Conservation (phyloP, 108 stramenopile species). For the Pseudonitzschia multiseries region DNA sequence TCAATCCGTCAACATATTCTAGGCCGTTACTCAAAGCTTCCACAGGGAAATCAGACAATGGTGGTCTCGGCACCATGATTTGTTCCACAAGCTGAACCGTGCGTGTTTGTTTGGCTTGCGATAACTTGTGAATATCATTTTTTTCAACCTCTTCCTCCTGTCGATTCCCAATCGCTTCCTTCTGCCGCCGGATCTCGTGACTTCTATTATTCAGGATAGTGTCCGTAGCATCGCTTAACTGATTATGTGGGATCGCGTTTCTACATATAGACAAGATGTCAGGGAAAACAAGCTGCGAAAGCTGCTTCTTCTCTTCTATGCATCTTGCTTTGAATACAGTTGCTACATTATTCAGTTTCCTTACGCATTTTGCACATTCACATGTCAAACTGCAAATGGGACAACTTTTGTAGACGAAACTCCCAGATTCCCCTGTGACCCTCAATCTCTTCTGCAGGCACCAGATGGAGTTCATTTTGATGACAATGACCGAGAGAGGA, state of each 20-base stretch:
- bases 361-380: conserved; percentile 24
- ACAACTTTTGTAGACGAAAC: conserved; percentile 25
- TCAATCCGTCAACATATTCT: conserved; percentile 55
- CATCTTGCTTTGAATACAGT: conserved; percentile 15
- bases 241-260: neutral
- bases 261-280: conserved; percentile 15
- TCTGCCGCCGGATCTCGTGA: neutral
- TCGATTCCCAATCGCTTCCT: neutral
- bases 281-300: conserved; percentile 14
- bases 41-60: conserved; percentile 60
- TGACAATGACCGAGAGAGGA: neutral
- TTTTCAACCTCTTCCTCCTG: neutral
- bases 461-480: neutral
- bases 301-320: conserved; percentile 4
- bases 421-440: neutral
- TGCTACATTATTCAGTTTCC: conserved; percentile 33
- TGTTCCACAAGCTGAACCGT: conserved; percentile 14
- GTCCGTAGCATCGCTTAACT: neutral
- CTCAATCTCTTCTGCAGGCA: conserved; percentile 19
- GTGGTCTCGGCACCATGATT: conserved; percentile 53
- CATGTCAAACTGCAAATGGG: conserved; percentile 41
- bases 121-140: neutral
- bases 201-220: neutral
- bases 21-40: conserved; percentile 45
- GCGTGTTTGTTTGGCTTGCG: neutral